Conservation (phyloP, 371 early-diverging fungal species). For the Mucor circinelloides region DNA sequence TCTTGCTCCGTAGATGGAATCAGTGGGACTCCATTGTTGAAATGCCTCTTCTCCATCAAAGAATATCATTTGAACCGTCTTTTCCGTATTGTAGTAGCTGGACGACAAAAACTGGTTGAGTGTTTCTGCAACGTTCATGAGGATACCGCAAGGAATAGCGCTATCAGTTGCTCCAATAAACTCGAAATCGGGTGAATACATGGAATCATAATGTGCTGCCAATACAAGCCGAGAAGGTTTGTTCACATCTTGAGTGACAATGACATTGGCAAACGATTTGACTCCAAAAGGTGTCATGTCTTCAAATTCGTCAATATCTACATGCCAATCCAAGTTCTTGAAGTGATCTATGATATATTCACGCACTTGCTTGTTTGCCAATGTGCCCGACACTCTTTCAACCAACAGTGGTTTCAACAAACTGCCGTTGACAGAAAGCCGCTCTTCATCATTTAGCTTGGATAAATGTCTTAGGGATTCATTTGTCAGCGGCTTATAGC, state of each 20-base stretch:
- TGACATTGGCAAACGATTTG: slow-evolving; percentile 82
- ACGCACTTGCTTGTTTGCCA: slow-evolving; percentile 69
- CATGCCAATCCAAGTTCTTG: slow-evolving; percentile 67
- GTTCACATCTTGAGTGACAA: slow-evolving; percentile 82
- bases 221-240: slow-evolving; percentile 77
- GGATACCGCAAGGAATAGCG: slow-evolving; percentile 85
- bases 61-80: slow-evolving; percentile 87
- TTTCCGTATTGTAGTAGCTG: slow-evolving; percentile 31
- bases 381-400: slow-evolving; percentile 78
- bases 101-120: slow-evolving; percentile 15
- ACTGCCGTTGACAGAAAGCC: slow-evolving; percentile 45
- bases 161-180: slow-evolving; percentile 89
- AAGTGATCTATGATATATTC: slow-evolving; percentile 69
- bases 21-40: slow-evolving; percentile 70
- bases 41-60: slow-evolving; percentile 98
- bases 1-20: slow-evolving; percentile 92
- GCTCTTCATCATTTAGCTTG: slow-evolving; percentile 13
- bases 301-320: slow-evolving; percentile 81
- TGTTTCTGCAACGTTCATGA: slow-evolving; percentile 80
- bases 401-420: slow-evolving; percentile 70
- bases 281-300: slow-evolving; percentile 76
- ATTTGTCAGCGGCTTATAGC: slow-evolving; percentile 18
- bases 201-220: slow-evolving; percentile 94
- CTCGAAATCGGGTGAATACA: slow-evolving; percentile 62
- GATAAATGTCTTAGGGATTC: slow-evolving; percentile 21